Percentiles rank a stretch among this genome's conserved stretches.
Evolutionary conservation across 345 rosid species (phyloP).

Genomic region (Raphanus raphanistrum): DNA sequence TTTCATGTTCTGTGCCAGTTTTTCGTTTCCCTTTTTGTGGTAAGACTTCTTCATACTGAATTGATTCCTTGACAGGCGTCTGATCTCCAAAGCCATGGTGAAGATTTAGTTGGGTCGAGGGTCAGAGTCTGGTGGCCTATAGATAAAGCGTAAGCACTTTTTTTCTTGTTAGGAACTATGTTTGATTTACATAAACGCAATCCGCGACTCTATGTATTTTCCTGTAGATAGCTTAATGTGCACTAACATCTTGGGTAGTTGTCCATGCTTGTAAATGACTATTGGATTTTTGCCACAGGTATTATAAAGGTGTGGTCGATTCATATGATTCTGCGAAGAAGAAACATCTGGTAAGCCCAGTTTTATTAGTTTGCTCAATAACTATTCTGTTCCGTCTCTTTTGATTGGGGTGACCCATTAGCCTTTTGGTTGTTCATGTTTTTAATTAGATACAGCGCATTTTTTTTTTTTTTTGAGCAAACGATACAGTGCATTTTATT

Average conservation of each 20-base stretch:
- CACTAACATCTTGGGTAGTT: constrained; percentile 5
- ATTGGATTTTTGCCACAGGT: constrained; percentile 50
- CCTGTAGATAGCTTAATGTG: not conserved
- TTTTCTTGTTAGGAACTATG: constrained; percentile 6
- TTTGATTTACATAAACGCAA: constrained; percentile 1
- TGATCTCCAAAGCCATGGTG: constrained; percentile 45
- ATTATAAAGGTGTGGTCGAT: constrained; percentile 61
- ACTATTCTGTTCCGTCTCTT: not conserved
- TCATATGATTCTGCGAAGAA: constrained; percentile 59
- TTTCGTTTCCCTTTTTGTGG: not conserved
- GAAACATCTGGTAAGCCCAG: constrained; percentile 74
- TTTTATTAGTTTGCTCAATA: not conserved
- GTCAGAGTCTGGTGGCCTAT: constrained; percentile 92
- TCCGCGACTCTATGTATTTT: constrained; percentile 12
- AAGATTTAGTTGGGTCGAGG: constrained; percentile 63
- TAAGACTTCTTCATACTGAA: constrained; percentile 20
- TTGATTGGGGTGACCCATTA: constrained; percentile 5
- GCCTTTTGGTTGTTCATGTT: not conserved
- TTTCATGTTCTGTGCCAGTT: not conserved
- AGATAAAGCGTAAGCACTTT: constrained; percentile 56
- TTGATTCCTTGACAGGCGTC: constrained; percentile 52
- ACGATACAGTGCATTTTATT: not conserved
- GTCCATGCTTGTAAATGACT: constrained; percentile 1
- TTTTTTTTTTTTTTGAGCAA: too few species aligned
- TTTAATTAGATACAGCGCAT: not conserved